Evolutionary conservation across 805 yeast species (phyloP), one percentile per base, ranked within the genome.

Genomic region (Trichomonascus vanleenenianus): DNA sequence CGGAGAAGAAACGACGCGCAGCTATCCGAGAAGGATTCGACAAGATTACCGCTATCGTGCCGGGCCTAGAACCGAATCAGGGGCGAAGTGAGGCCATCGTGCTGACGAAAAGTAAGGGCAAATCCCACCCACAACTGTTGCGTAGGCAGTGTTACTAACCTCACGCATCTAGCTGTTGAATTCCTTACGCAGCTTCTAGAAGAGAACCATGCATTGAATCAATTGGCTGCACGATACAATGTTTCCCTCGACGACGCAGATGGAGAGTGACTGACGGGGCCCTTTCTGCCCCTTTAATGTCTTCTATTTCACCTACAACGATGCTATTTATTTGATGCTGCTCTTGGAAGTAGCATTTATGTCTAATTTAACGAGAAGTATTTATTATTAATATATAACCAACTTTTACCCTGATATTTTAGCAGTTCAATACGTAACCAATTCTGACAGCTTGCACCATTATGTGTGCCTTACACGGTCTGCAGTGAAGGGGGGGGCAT

Each of bases 1-100:
- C 89, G 0, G 97, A 89, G 60, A 89, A 87, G 60, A 84, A 83
- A 57, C 71, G 97, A 56, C 71, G 97, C 50, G 86, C 81, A 52
- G 86, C 89, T 36, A 86, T 91, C 18, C 70, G 97, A 39, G 75
- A 80, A 8, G 89, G 87, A 8, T 89, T 86, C 57, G 94, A 85
- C 55, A 75, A 74, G 45, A 70, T 89, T 18, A 89, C 88, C 0
- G 70, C 73, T 1, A 61, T 85, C 7, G 87, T 93, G 1, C 97
- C 97, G 0, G 79, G 75, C 7, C 66, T 89, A 37, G 70, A 75
- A 1, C 71, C 72, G n/a, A 67, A 70, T 19, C 96, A 91, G 54
- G 79, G 83, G 45, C 68, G 96, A 37, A 83, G 95, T 0, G 97
- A 89, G 57, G 72, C 85, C 30, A 71, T 79, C 14, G 85, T 89